Conservation (phyloP, 2,329 filamentous ascomycete species). For the Aspergillus pseudotamarii region DNA sequence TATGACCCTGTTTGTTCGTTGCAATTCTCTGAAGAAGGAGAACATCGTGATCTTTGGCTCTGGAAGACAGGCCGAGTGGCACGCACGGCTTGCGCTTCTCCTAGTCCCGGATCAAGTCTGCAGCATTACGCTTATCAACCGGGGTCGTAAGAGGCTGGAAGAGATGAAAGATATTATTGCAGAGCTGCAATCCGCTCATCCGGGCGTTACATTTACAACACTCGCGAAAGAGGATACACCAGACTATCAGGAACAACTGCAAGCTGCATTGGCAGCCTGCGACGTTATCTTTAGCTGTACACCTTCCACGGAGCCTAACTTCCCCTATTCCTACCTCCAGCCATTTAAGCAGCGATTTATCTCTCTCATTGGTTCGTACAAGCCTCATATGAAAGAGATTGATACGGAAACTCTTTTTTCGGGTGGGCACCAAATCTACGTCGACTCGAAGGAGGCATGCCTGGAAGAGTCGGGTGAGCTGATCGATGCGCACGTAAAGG, state of each 20-base stretch:
- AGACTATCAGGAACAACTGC: slow-evolving; percentile 38
- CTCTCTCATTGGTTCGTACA: slow-evolving; percentile 57
- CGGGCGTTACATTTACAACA: slow-evolving; percentile 34
- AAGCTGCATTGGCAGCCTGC: slow-evolving; percentile 32
- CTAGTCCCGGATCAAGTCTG: slow-evolving; percentile 47
- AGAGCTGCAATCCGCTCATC: slow-evolving; percentile 40
- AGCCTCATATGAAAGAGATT: slow-evolving; percentile 56
- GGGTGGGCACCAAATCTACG: slow-evolving; percentile 68
- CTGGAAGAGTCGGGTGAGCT: slow-evolving; percentile 52
- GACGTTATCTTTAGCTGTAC: slow-evolving; percentile 56
- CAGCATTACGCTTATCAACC: slow-evolving; percentile 77
- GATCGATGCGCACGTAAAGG: slow-evolving; percentile 42
- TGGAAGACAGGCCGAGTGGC: slow-evolving; percentile 55
- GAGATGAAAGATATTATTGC: slow-evolving; percentile 37
- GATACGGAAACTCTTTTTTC: slow-evolving; percentile 49
- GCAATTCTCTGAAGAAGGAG: slow-evolving; percentile 27
- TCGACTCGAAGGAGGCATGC: slow-evolving; percentile 58
- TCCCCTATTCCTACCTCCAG: slow-evolving; percentile 42
- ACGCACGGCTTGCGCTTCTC: slow-evolving; percentile 55
- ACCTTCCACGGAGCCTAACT: slow-evolving; percentile 49
- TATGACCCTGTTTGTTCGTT: slow-evolving; percentile 63
- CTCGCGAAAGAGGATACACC: slow-evolving; percentile 67
- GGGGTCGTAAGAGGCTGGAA: slow-evolving; percentile 61
- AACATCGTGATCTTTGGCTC: slow-evolving; percentile 53
- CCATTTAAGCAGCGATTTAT: slow-evolving; percentile 48